These are phyloP conservation scores for Cucumis hystrix DNA, from an alignment of 306 rosid species.

Conservation along the genomic window DNA sequence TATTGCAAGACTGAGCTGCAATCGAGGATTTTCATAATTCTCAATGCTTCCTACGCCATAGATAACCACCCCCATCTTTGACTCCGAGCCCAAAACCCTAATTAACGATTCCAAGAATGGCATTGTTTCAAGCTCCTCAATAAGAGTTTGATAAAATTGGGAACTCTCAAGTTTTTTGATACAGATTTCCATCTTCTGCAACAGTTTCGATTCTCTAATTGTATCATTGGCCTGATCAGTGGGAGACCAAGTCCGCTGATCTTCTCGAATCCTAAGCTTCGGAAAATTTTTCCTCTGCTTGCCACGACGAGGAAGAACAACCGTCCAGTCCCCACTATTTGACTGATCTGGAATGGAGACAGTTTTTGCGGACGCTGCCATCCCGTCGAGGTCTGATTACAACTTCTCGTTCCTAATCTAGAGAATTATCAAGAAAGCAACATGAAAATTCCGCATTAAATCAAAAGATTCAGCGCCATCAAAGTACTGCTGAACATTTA, in stretches of 20 bases:
- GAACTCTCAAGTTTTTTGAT: constrained; percentile 40
- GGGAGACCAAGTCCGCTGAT: constrained; percentile 41
- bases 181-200: constrained; percentile 23
- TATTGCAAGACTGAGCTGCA: constrained; percentile 58
- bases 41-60: constrained; percentile 86
- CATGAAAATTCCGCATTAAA: neutral
- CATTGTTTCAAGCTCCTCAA: constrained; percentile 30
- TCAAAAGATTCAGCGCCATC: neutral
- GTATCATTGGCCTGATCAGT: constrained; percentile 34
- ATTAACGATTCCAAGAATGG: constrained; percentile 21
- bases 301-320: constrained; percentile 56
- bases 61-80: constrained; percentile 53
- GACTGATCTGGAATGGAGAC: constrained; percentile 7
- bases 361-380: constrained; percentile 52
- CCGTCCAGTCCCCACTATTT: constrained; percentile 48
- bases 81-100: constrained; percentile 33
- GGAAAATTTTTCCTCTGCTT: constrained; percentile 23
- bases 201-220: constrained; percentile 29
- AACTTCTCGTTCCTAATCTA: neutral
- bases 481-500: neutral
- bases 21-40: constrained; percentile 45
- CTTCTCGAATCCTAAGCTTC: constrained; percentile 12
- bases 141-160: constrained; percentile 33
- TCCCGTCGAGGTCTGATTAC: neutral
- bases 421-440: neutral